phyloP scores from a whole-genome alignment of 2,329 filamentous ascomycete species.

The Cryphonectria radicalis region DNA sequence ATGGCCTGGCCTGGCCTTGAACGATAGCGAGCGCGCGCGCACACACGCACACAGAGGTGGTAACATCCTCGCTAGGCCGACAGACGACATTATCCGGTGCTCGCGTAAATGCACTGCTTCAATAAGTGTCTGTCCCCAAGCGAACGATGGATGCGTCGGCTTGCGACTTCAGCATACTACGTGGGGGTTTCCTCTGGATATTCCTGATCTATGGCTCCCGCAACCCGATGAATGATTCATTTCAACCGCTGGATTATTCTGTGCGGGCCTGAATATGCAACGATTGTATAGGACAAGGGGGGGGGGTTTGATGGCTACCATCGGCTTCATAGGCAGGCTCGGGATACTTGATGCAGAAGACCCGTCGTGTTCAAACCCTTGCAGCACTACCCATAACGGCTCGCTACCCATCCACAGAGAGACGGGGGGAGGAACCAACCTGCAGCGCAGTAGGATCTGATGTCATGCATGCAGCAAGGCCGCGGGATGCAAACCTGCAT shows the following conservation, averaged over 20 bases:
- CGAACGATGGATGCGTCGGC: background rate
- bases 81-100: background rate
- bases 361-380: background rate
- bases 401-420: background rate
- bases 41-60: background rate
- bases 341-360: conserved; percentile 6
- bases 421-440: background rate
- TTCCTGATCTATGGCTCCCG: background rate
- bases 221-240: background rate
- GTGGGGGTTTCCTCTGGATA: background rate
- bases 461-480: conserved; percentile 33
- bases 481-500: conserved; percentile 20
- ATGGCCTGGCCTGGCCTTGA: too few species aligned
- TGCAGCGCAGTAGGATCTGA: conserved; percentile 27
- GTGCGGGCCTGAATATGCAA: background rate
- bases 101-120: background rate
- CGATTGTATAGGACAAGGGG: background rate
- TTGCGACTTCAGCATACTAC: background rate
- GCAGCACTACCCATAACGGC: background rate
- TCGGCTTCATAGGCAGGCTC: conserved; percentile 14
- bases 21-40: background rate
- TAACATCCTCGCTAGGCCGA: background rate
- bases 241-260: background rate
- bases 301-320: conserved; percentile 5
- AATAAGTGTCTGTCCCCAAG: background rate